Conservation (phyloP, 164 flowering plant genomes). For the Aristolochia fimbriata region DNA sequence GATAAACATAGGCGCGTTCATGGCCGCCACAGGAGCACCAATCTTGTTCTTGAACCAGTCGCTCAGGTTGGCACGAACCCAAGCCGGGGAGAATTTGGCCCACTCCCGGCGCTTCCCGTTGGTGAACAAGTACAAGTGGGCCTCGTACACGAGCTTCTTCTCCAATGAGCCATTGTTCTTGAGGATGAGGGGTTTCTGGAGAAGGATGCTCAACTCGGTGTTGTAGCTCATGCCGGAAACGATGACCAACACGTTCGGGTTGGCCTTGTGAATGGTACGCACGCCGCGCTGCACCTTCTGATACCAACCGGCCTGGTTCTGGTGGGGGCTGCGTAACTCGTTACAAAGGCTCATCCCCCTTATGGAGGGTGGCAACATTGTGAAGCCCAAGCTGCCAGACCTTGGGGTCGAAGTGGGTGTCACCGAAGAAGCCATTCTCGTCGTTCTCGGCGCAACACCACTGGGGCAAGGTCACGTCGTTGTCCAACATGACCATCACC, state of each 20-base stretch:
- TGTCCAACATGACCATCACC: constrained; percentile 30
- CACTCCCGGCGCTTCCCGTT: constrained; percentile 7
- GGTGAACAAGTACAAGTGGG: constrained; percentile 21
- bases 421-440: constrained; percentile 41
- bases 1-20: constrained; percentile 29
- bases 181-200: background rate
- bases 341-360: constrained; percentile 34
- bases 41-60: constrained; percentile 3
- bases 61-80: constrained; percentile 10
- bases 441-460: constrained; percentile 33
- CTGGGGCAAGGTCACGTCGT: constrained; percentile 26
- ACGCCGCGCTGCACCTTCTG: constrained; percentile 20
- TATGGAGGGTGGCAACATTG: constrained; percentile 13
- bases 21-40: constrained; percentile 16
- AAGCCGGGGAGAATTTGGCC: constrained; percentile 12
- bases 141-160: constrained; percentile 37
- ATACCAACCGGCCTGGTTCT: constrained; percentile 24
- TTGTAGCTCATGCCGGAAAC: constrained; percentile 31
- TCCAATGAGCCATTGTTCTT: background rate
- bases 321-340: constrained; percentile 30
- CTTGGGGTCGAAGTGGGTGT: constrained; percentile 18
- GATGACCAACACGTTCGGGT: constrained; percentile 32
- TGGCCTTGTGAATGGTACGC: constrained; percentile 16
- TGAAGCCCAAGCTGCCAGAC: constrained; percentile 35
- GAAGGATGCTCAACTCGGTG: constrained; percentile 24